Evolutionary conservation across 2,329 filamentous ascomycete genomes (phyloP), one percentile per base, ranked within the genome.

Genomic region (Fusarium sp.): DNA sequence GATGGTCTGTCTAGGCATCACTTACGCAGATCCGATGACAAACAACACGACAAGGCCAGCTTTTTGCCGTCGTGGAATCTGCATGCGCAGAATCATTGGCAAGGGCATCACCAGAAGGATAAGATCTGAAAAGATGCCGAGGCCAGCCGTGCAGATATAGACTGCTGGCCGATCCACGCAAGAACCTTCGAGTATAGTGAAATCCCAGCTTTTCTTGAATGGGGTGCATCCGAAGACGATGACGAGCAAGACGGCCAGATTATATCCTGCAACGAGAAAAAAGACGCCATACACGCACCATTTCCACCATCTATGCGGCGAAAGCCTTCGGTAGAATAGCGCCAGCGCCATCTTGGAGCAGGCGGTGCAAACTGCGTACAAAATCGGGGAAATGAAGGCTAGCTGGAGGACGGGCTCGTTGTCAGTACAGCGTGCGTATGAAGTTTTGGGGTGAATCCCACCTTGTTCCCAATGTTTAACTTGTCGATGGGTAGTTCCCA

Each of bases 61-160:
- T 69, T 84, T 86, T 62, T 85, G 83, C 20, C 78, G 79, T 37
- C 64, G 69, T 0, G 82, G 82, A 59, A 86, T 79, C 52, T 82
- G 80, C 7, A 85, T 69, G 17, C 74, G 75, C 48, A 81, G 69
- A 11, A 86, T 76, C 36, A 83, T 81, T 0, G 80, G 80, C 18
- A 85, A 78, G 0, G 84, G 84, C 23, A 86, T 73, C 1, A 78
- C 66, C 54, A 83, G 80, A 23, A 84, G 77, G 17, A 84, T 59
- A 2, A 86, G 55, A 67, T 86, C 83, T 4, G 82, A 82, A 18
- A 80, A 47, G 45, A 85, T 83, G 53, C 84, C 84, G 27, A 86
- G 80, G 0, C 78, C 74, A 10, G 82, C 79, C 17, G 80, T 80
- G 27, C 64, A 71, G 11, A 73, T 58, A 18, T 73, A 74, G 0